phyloP scores from a whole-genome alignment of 164 flowering plant species.

The Houttuynia cordata region DNA sequence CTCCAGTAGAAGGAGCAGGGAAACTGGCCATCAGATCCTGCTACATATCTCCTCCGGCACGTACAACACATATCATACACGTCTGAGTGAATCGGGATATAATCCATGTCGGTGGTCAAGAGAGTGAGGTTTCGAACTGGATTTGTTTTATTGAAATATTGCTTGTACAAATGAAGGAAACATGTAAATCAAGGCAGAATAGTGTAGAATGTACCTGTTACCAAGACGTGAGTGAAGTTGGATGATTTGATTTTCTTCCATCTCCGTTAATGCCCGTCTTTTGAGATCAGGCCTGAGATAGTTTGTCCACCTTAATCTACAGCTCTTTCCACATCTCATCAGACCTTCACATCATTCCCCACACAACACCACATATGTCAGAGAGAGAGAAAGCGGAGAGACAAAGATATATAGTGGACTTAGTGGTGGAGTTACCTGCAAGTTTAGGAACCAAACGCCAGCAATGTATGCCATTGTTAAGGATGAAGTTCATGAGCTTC shows the following conservation, averaged over 20 bases:
- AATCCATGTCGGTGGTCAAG: too few species aligned
- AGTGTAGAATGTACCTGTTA: constrained; percentile 30
- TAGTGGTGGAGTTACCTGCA: constrained; percentile 46
- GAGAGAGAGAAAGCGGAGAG: background rate
- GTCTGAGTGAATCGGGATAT: too few species aligned
- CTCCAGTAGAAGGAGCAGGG: background rate
- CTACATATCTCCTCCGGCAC: too few species aligned
- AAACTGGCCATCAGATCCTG: background rate
- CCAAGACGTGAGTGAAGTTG: constrained; percentile 59
- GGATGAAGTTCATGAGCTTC: constrained; percentile 60
- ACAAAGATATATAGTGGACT: too few species aligned
- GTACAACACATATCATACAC: too few species aligned
- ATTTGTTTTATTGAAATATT: too few species aligned
- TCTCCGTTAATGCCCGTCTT: constrained; percentile 50
- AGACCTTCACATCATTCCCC: constrained; percentile 27
- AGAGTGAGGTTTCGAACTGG: too few species aligned
- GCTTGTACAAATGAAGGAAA: too few species aligned
- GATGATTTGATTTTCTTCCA: constrained; percentile 58
- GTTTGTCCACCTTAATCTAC: constrained; percentile 73
- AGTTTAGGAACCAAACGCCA: constrained; percentile 75
- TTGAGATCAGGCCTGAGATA: constrained; percentile 74
- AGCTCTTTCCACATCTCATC: constrained; percentile 76
- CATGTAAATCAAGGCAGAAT: too few species aligned
- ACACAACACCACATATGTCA: background rate
- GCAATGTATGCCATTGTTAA: constrained; percentile 69